Evolutionary conservation across 2,329 filamentous ascomycete genomes (phyloP).

Genomic region (Clonostachys byssicola): DNA sequence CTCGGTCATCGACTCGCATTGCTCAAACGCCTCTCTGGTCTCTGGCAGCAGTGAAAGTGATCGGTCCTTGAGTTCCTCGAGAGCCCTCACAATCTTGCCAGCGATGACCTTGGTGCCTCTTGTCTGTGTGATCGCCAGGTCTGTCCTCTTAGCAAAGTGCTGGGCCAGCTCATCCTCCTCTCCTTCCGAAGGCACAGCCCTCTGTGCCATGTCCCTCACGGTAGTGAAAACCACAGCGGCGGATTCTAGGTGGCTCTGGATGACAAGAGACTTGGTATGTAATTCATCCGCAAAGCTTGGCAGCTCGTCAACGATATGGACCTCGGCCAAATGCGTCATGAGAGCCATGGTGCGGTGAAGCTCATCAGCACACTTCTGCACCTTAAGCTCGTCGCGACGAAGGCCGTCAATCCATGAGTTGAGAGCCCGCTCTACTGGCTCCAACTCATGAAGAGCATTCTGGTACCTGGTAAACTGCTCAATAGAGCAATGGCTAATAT

Average conservation of each 20-base stretch:
- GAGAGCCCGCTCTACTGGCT: conserved; percentile 84
- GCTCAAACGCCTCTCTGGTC: conserved; percentile 64
- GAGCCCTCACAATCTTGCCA: conserved; percentile 70
- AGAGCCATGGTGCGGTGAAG: conserved; percentile 81
- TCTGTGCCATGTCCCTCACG: conserved; percentile 62
- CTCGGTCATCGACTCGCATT: conserved; percentile 59
- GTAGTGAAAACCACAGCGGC: conserved; percentile 65
- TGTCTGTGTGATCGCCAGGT: conserved; percentile 68
- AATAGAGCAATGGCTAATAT: conserved; percentile 73
- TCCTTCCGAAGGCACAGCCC: conserved; percentile 45
- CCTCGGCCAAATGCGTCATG: conserved; percentile 79
- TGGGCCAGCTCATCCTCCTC: conserved; percentile 61
- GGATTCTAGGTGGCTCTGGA: conserved; percentile 80
- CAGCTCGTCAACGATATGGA: conserved; percentile 67
- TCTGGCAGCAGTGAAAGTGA: conserved; percentile 70
- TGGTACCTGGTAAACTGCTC: conserved; percentile 77
- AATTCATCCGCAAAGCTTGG: conserved; percentile 75
- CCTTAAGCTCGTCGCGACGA: conserved; percentile 79
- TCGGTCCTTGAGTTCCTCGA: conserved; percentile 73
- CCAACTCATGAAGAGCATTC: conserved; percentile 78
- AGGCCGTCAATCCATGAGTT: conserved; percentile 86
- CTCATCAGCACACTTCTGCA: conserved; percentile 76
- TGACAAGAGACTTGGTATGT: conserved; percentile 70
- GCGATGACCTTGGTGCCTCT: conserved; percentile 81
- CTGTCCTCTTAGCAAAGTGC: conserved; percentile 66